A percentile compares a stretch with the other conserved stretches of the same genome.
Conservation (phyloP, 768 basidiomycete species). For the Hysterangium stoloniferum region DNA sequence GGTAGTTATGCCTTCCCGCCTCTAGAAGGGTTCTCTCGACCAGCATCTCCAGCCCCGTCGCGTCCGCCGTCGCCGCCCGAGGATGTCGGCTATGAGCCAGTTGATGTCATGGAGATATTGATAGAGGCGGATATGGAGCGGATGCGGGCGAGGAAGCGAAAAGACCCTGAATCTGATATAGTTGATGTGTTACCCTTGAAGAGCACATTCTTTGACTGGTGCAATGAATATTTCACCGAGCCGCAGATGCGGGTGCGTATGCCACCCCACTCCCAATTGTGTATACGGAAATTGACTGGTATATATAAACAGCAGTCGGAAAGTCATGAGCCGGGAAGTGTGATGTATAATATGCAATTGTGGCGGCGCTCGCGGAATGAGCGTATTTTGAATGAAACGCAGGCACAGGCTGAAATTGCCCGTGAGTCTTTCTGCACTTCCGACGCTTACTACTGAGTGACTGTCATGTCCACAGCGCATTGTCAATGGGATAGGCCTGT, state of each 20-base stretch:
- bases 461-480: slow-evolving; percentile 34
- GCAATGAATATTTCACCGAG: slow-evolving; percentile 94
- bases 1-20: slow-evolving; percentile 6
- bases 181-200: slow-evolving; percentile 83
- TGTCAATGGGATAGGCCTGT: slow-evolving; percentile 70
- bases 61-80: slow-evolving; percentile 5
- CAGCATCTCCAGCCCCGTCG: not conserved
- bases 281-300: slow-evolving; percentile 9
- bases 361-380: slow-evolving; percentile 94
- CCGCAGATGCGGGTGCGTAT: slow-evolving; percentile 90
- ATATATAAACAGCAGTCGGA: slow-evolving; percentile 66
- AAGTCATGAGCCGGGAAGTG: slow-evolving; percentile 90
- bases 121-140: slow-evolving; percentile 96
- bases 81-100: slow-evolving; percentile 52
- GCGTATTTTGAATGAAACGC: slow-evolving; percentile 60
- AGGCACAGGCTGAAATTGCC: slow-evolving; percentile 61
- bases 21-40: not conserved
- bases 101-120: slow-evolving; percentile 79
- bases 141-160: slow-evolving; percentile 57
- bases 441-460: not conserved
- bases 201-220: slow-evolving; percentile 93
- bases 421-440: slow-evolving; percentile 48
- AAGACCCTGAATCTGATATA: slow-evolving; percentile 40
- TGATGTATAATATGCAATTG: slow-evolving; percentile 89
- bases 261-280: not conserved